These are phyloP conservation scores for Claviceps africana DNA, from an alignment of 2,329 filamentous ascomycete species.

Conservation along the genomic window DNA sequence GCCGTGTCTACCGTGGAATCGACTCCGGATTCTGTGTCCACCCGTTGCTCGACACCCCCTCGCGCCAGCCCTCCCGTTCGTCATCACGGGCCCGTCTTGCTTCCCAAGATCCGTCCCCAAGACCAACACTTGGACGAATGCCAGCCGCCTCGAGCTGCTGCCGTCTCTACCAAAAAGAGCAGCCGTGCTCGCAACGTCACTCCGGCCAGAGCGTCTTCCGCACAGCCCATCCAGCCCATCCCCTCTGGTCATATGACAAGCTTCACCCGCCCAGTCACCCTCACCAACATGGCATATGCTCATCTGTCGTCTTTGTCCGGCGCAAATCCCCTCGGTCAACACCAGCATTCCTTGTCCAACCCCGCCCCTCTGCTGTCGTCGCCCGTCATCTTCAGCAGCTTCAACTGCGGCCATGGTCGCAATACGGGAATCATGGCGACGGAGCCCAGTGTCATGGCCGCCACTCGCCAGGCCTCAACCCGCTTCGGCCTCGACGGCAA, in stretches of 20 bases:
- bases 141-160: conserved; percentile 9
- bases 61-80: conserved; percentile 54
- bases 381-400: conserved; percentile 37
- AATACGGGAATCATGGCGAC: conserved; percentile 5
- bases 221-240: conserved; percentile 20
- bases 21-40: conserved; percentile 50
- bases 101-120: conserved; percentile 76
- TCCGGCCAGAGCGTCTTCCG: conserved; percentile 9
- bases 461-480: conserved; percentile 41
- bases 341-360: conserved; percentile 12
- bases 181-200: conserved; percentile 8
- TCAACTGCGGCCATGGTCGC: conserved; percentile 8
- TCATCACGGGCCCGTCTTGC: conserved; percentile 63
- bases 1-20: conserved; percentile 42
- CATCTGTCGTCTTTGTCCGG: conserved; percentile 25
- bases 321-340: conserved; percentile 3
- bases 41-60: conserved; percentile 53
- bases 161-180: neutral
- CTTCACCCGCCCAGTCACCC: conserved; percentile 47
- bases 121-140: conserved; percentile 55
- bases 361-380: conserved; percentile 48
- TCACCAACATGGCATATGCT: conserved; percentile 24
- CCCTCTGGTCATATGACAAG: conserved; percentile 39
- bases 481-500: conserved; percentile 53
- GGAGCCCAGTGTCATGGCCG: conserved; percentile 5